phyloP scores from a whole-genome alignment of 768 basidiomycete genomes.

The Cubamyces sp. region DNA sequence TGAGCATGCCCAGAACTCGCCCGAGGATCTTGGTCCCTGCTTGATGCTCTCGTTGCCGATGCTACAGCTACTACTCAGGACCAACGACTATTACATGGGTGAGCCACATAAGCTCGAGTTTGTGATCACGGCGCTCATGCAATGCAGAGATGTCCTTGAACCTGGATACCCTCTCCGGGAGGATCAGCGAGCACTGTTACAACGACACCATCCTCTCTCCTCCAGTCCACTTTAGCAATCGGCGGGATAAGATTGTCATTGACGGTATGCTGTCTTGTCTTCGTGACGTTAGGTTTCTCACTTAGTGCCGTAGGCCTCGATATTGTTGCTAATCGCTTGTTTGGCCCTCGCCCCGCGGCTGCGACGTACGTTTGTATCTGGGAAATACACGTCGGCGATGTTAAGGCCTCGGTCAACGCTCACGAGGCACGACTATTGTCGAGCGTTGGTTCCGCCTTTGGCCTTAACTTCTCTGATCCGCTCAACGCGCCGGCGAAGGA shows the following conservation, averaged over 20 bases:
- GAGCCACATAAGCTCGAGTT: constrained; percentile 20
- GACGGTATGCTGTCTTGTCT: constrained; percentile 42
- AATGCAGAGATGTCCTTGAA: constrained; percentile 78
- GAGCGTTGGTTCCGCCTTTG: constrained; percentile 61
- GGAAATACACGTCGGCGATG: constrained; percentile 77
- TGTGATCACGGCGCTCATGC: not conserved
- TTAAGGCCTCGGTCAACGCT: constrained; percentile 61
- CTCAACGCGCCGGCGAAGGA: constrained; percentile 81
- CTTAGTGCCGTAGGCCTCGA: constrained; percentile 57
- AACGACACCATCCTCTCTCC: constrained; percentile 43
- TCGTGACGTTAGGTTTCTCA: not conserved
- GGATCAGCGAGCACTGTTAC: constrained; percentile 50
- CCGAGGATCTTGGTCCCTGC: constrained; percentile 53
- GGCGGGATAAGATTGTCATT: constrained; percentile 47
- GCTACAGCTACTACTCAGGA: constrained; percentile 73
- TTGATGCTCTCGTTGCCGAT: constrained; percentile 64
- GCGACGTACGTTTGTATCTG: constrained; percentile 91
- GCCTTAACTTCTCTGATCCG: constrained; percentile 71
- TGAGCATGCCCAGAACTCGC: constrained; percentile 30
- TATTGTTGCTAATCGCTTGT: constrained; percentile 82
- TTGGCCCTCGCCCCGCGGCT: constrained; percentile 85
- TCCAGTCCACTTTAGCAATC: constrained; percentile 20
- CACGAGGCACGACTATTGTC: constrained; percentile 53
- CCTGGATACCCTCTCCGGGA: constrained; percentile 59
- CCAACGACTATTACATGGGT: constrained; percentile 93